Evolutionary conservation across 2,329 filamentous ascomycete genomes (phyloP), one percentile per base, ranked within the genome.

Genomic region (Pezicula radicicola): DNA sequence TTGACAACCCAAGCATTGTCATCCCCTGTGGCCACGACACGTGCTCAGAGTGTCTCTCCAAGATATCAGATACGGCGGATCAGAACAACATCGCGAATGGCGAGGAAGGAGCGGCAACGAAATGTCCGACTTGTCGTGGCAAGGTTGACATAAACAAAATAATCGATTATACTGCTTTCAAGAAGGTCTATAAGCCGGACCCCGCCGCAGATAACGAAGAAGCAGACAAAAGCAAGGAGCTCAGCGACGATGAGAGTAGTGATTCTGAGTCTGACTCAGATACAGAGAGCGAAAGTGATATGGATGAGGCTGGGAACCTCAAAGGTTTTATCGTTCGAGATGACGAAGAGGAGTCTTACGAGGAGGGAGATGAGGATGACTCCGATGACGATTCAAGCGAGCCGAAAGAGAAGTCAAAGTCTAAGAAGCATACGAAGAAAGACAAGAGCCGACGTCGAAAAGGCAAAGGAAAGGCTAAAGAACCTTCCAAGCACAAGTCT

Each of bases 1-100:
- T 87, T 6, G 76, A 80, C 13, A 91, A 92, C 55, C 88, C 89
- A 0, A 81, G 81, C 3, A 89, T 96, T 56, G 87, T 92, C 67
- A 76, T 90, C 48, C 90, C 90, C 1, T 96, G 91, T 63, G 91
- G 91, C 2, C 91, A 96, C 63, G 83, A 86, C 54, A 84, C 84
- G 21, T 96, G 91, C 68, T 73, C 79, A 1, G 87, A 91, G 56
- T 96, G 91, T 65, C 84, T 94, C 55, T 78, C 82, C 6, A 82
- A 79, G 50, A 78, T 95, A 44, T 77, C 78, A 0, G 88, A 90
- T 55, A 83, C 72, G 41, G 70, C 84, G 3, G 70, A 76, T 2
- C 72, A 76, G 49, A 74, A 73, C 15, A 75, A 74, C 54, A 71
- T 87, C 40, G 79, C 74, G 27, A 75, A 83, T 52, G 88, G 85